Conservation (phyloP, 2,329 filamentous ascomycete genomes). For the Trichophyton verrucosum region DNA sequence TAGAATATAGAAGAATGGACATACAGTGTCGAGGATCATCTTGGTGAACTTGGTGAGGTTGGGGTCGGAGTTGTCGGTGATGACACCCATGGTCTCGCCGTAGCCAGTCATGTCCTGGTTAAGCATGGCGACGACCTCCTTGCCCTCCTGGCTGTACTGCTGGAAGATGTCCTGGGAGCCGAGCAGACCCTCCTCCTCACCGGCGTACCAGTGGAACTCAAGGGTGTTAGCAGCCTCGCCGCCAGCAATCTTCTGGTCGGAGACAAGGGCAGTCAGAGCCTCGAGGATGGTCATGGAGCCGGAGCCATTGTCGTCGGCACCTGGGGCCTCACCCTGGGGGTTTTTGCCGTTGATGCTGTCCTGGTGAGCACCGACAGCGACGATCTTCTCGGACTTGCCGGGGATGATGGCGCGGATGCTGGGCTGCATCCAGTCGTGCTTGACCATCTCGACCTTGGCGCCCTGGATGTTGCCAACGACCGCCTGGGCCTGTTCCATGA, state of each 20-base stretch:
- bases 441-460: slow-evolving; percentile 60
- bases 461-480: slow-evolving; percentile 50
- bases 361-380: slow-evolving; percentile 84
- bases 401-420: slow-evolving; percentile 87
- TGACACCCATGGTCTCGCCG: slow-evolving; percentile 70
- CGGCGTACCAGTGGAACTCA: slow-evolving; percentile 52
- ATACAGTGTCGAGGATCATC: slow-evolving; percentile 59
- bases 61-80: slow-evolving; percentile 79
- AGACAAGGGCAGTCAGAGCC: slow-evolving; percentile 68
- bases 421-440: slow-evolving; percentile 77
- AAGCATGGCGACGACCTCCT: slow-evolving; percentile 86
- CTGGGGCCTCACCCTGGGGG: slow-evolving; percentile 69
- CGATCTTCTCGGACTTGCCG: slow-evolving; percentile 68
- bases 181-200: slow-evolving; percentile 63
- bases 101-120: slow-evolving; percentile 98
- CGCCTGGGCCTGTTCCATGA: slow-evolving; percentile 55
- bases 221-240: slow-evolving; percentile 73
- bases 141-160: slow-evolving; percentile 57
- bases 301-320: slow-evolving; percentile 90
- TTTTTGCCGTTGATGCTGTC: slow-evolving; percentile 91
- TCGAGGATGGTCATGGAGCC: slow-evolving; percentile 92
- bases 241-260: slow-evolving; percentile 54
- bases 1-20: slow-evolving; percentile 8
- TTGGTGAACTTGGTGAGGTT: slow-evolving; percentile 83
- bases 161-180: slow-evolving; percentile 84